Conservation (phyloP, 805 yeast genomes). For the Wickerhamomyces mucosus region DNA sequence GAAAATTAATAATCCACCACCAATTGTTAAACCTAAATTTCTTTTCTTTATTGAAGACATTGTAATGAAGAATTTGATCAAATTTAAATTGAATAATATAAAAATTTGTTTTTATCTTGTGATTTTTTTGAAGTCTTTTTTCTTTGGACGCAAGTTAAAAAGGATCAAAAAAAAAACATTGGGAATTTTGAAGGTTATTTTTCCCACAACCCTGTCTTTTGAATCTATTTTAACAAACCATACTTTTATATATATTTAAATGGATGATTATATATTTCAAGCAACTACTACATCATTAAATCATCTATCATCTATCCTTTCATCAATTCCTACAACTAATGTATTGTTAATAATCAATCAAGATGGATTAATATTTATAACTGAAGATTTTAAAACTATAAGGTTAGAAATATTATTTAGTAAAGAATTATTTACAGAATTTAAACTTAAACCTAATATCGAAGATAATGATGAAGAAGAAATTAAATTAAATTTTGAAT, state of each 20-base stretch:
- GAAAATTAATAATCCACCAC: slow-evolving; percentile 7
- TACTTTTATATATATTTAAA: too few species aligned
- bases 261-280: too few species aligned
- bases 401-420: slow-evolving; percentile 28
- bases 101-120: too few species aligned
- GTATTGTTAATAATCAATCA: slow-evolving; percentile 36
- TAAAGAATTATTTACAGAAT: slow-evolving; percentile 26
- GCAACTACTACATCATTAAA: slow-evolving; percentile 38
- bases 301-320: slow-evolving; percentile 37
- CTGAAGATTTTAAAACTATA: slow-evolving; percentile 25
- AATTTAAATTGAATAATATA: not conserved
- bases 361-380: slow-evolving; percentile 43
- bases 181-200: too few species aligned
- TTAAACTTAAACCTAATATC: slow-evolving; percentile 12
- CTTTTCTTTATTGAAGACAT: slow-evolving; percentile 4
- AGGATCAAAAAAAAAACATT: too few species aligned
- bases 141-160: too few species aligned
- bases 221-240: too few species aligned
- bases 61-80: not conserved
- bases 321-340: too few species aligned
- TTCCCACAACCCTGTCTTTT: too few species aligned
- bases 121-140: too few species aligned
- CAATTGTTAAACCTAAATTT: slow-evolving; percentile 2
- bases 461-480: slow-evolving; percentile 13
- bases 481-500: slow-evolving; percentile 31